These are phyloP conservation scores for Pestalotiopsis sp. DNA, from an alignment of 2,329 filamentous ascomycete genomes.

Conservation along the genomic window DNA sequence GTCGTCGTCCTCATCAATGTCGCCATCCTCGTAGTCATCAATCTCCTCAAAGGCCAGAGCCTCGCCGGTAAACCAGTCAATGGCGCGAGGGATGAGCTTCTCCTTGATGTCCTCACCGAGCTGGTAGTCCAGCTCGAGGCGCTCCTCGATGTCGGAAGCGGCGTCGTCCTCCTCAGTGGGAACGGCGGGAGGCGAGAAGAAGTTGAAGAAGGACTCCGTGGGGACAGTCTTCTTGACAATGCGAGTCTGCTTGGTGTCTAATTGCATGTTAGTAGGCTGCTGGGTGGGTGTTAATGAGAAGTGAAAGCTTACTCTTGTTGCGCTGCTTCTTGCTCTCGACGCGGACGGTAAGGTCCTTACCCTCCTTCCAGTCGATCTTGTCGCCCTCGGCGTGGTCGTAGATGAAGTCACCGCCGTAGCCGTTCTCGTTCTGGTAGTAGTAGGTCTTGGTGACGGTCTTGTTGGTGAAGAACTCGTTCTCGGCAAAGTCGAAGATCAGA, in stretches of 20 bases:
- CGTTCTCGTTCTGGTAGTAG: constrained; percentile 98
- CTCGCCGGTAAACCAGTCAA: constrained; percentile 99
- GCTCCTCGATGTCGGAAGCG: constrained; percentile 91
- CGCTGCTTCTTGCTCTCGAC: constrained; percentile 99
- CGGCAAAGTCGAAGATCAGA: constrained; percentile 93
- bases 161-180: constrained; percentile 69
- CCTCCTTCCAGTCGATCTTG: constrained; percentile 94
- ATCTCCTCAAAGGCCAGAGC: constrained; percentile 95
- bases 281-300: neutral
- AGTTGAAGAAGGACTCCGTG: constrained; percentile 98
- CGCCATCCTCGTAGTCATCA: constrained; percentile 78
- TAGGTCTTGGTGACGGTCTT: constrained; percentile 98
- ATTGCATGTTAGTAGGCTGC: constrained; percentile 15
- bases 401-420: constrained; percentile 98
- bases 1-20: constrained; percentile 81
- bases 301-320: constrained; percentile 83
- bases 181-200: constrained; percentile 93
- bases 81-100: constrained; percentile 96
- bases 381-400: constrained; percentile 98
- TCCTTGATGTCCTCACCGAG: constrained; percentile 99
- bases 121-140: constrained; percentile 97
- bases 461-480: constrained; percentile 97
- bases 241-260: constrained; percentile 98
- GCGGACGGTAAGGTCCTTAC: constrained; percentile 90
- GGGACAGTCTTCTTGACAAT: constrained; percentile 99